A percentile compares a stretch with the other conserved stretches of the same genome.
These are phyloP conservation scores for Populus euphratica DNA, from an alignment of 345 rosid genomes.

Conservation along the genomic window DNA sequence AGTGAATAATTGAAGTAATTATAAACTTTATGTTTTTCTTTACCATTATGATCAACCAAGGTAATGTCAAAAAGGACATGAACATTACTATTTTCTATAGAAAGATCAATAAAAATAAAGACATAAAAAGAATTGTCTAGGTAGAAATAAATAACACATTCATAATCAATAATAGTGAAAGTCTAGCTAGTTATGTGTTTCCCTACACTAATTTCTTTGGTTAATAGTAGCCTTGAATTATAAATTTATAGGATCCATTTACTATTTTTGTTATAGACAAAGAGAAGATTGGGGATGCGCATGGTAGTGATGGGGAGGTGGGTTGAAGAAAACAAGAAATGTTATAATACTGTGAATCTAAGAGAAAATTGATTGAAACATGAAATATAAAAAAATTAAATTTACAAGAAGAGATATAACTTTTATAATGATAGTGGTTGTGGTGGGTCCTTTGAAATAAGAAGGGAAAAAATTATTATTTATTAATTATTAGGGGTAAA, in stretches of 20 bases:
- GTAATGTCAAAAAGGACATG: conserved; percentile 82
- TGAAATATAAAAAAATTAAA: neutral
- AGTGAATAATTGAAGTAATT: conserved; percentile 89
- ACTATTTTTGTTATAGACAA: conserved; percentile 74
- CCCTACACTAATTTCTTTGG: conserved; percentile 88
- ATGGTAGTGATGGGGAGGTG: conserved; percentile 1
- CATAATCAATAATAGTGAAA: conserved; percentile 74
- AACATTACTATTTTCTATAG: conserved; percentile 94
- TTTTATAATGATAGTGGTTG: no score
- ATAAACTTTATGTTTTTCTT: conserved; percentile 82
- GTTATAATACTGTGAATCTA: neutral
- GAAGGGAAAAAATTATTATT: no score
- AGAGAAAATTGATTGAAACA: no score
- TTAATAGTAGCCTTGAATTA: conserved; percentile 74
- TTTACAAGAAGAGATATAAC: no score
- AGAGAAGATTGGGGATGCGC: conserved; percentile 58
- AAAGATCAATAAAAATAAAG: conserved; percentile 83
- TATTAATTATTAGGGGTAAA: no score
- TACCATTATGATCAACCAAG: conserved; percentile 77
- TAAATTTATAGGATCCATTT: conserved; percentile 83
- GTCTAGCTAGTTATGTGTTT: conserved; percentile 92
- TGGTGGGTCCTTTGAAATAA: no score
- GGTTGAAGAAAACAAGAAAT: neutral
- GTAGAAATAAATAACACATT: conserved; percentile 92
- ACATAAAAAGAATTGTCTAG: conserved; percentile 76